Evolutionary conservation across 2,329 filamentous ascomycete species (phyloP).

Genomic region (Fusarium tuaranense): DNA sequence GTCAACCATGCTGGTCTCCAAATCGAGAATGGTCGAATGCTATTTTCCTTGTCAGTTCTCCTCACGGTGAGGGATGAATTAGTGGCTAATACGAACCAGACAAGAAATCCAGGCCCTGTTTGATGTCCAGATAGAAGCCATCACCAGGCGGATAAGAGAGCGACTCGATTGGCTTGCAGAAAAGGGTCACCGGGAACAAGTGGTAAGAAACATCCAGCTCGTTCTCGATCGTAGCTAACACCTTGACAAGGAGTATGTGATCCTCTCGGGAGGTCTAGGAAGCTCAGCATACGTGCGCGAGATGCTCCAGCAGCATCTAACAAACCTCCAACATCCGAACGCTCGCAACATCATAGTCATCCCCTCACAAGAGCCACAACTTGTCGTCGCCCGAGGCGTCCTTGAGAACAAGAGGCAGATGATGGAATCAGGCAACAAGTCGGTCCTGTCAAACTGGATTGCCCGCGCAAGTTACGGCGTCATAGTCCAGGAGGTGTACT

Average conservation of each 20-base stretch:
- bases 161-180: conserved; percentile 55
- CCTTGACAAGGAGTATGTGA: conserved; percentile 52
- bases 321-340: conserved; percentile 48
- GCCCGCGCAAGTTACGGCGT: conserved; percentile 41
- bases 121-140: conserved; percentile 47
- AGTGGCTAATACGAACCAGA: conserved; percentile 38
- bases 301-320: conserved; percentile 53
- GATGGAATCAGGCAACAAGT: conserved; percentile 21
- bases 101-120: conserved; percentile 58
- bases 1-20: conserved; percentile 52
- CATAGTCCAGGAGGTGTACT: conserved; percentile 33
- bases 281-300: conserved; percentile 61
- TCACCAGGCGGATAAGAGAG: conserved; percentile 53
- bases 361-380: conserved; percentile 32
- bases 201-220: conserved; percentile 43
- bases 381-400: conserved; percentile 27
- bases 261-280: conserved; percentile 59
- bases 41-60: conserved; percentile 52
- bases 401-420: conserved; percentile 32
- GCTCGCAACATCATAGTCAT: conserved; percentile 24
- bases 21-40: conserved; percentile 55
- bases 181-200: conserved; percentile 47
- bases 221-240: background rate
- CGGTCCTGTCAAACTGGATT: conserved; percentile 30
- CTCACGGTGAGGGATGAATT: background rate